phyloP scores from a whole-genome alignment of 345 rosid genomes.

The Alliaria petiolata region DNA sequence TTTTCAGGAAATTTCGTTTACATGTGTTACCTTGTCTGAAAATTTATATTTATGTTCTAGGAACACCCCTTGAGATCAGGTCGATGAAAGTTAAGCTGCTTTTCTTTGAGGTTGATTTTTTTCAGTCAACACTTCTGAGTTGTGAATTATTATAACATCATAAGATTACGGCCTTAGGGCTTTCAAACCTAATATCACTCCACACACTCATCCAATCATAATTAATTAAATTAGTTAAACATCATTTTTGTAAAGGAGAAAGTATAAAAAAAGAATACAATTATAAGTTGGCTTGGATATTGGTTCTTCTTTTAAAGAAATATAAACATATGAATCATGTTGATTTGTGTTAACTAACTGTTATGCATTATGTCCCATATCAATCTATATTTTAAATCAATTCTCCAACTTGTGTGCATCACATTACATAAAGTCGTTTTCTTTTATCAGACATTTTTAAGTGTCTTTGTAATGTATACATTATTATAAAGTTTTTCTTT shows the following conservation, averaged over 20 bases:
- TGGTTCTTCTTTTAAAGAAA: slow-evolving; percentile 10
- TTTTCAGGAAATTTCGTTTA: not conserved
- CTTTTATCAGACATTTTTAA: slow-evolving; percentile 27
- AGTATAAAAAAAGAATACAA: not conserved
- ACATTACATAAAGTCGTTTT: slow-evolving; percentile 28
- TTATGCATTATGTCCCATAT: slow-evolving; percentile 31
- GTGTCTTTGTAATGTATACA: slow-evolving; percentile 23
- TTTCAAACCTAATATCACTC: slow-evolving; percentile 4
- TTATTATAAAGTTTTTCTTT: slow-evolving; percentile 1
- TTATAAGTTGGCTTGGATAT: not conserved
- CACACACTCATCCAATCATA: slow-evolving; percentile 1
- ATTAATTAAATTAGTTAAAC: slow-evolving; percentile 12
- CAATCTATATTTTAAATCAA: not conserved
- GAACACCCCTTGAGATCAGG: not conserved
- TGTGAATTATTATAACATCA: not conserved
- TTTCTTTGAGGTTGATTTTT: not conserved
- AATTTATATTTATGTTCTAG: not conserved
- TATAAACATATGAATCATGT: slow-evolving; percentile 30
- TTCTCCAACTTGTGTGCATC: slow-evolving; percentile 25
- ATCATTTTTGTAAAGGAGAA: slow-evolving; percentile 18
- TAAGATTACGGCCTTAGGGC: not conserved
- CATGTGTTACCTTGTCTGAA: not conserved
- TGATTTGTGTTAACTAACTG: slow-evolving; percentile 27
- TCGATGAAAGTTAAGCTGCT: not conserved
- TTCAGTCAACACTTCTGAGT: not conserved